Evolutionary conservation across 2,329 filamentous ascomycete species (phyloP), one percentile per base, ranked within the genome.

Genomic region (Mariannaea sp.): DNA sequence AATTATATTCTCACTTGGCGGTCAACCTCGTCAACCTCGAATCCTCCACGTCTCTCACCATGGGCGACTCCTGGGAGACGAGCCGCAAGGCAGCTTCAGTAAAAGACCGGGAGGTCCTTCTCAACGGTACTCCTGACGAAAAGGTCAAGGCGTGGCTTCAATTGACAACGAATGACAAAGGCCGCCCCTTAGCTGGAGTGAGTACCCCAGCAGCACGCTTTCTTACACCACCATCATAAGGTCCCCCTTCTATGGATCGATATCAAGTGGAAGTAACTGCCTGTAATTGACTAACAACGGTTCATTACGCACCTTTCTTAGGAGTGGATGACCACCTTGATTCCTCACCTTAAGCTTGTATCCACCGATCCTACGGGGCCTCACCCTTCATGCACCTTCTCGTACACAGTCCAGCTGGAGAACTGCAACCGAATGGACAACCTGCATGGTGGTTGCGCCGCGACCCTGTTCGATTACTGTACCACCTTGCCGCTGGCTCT

Each of bases 401-500:
- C 71, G 53, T 81, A 78, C 68, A 79, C 72, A 3, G 77, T 83
- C 20, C 75, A 78, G 50, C 68, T 72, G 0, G 60, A 72, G 3
- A 79, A 86, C 71, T 77, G 75, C 68, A 86, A 86, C 69, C 70
- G 75, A 5, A 53, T 79, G 12, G 69, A 70, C 20, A 86, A 80
- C 70, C 71, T 87, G 49, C 84, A 87, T 65, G 84, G 83, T 47
- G 84, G 84, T 14, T 86, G 83, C 57, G 77, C 83, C 0, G 81
- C 88, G 2, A 86, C 86, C 0, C 71, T 91, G 4, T 86, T 90
- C 60, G 88, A 91, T 71, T 73, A 81, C 52, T 79, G 82, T 61
- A 89, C 88, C 0, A 83, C 82, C 3, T 68, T 83, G 14, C 75
- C 83, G 3, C 70, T 90, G 10, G 70, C 79, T 8, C 76, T 85